A percentile compares a stretch with the other conserved stretches of the same genome.
phyloP scores from a whole-genome alignment of 352 stramenopile species.

The Thalassiosira mediterranea region DNA sequence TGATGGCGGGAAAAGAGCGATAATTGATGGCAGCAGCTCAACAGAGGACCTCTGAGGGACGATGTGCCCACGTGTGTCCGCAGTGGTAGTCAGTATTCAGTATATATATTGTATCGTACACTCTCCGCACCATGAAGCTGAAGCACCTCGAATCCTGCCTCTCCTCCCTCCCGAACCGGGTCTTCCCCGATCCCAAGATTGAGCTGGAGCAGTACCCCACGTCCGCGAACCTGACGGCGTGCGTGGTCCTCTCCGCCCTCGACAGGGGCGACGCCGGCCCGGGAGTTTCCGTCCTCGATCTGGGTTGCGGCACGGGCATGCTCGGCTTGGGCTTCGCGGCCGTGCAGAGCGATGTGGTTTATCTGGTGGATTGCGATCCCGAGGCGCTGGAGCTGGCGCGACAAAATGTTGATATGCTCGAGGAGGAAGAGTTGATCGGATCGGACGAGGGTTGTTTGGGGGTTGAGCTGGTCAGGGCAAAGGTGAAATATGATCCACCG shows the following conservation, averaged over 20 bases:
- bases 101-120: too few relatives aligned
- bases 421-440: slow-evolving; percentile 51
- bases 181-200: slow-evolving; percentile 62
- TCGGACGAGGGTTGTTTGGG: slow-evolving; percentile 24
- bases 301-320: slow-evolving; percentile 82
- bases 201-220: slow-evolving; percentile 82
- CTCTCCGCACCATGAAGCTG: slow-evolving; percentile 64
- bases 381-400: slow-evolving; percentile 65
- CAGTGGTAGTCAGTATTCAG: too few relatives aligned
- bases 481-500: slow-evolving; percentile 47
- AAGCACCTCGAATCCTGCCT: slow-evolving; percentile 83
- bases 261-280: slow-evolving; percentile 66
- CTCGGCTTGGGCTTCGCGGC: slow-evolving; percentile 64
- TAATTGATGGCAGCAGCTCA: too few relatives aligned
- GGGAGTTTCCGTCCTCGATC: slow-evolving; percentile 63
- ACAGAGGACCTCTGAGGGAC: too few relatives aligned
- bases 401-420: slow-evolving; percentile 69
- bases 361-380: slow-evolving; percentile 75
- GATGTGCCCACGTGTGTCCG: too few relatives aligned
- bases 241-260: slow-evolving; percentile 63
- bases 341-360: slow-evolving; percentile 60
- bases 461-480: slow-evolving; percentile 66
- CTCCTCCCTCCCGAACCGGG: slow-evolving; percentile 57
- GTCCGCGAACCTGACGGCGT: slow-evolving; percentile 63
- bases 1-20: too few relatives aligned